These are phyloP conservation scores for Boeremia lycopersici DNA, from an alignment of 2,329 filamentous ascomycete species.

Conservation along the genomic window DNA sequence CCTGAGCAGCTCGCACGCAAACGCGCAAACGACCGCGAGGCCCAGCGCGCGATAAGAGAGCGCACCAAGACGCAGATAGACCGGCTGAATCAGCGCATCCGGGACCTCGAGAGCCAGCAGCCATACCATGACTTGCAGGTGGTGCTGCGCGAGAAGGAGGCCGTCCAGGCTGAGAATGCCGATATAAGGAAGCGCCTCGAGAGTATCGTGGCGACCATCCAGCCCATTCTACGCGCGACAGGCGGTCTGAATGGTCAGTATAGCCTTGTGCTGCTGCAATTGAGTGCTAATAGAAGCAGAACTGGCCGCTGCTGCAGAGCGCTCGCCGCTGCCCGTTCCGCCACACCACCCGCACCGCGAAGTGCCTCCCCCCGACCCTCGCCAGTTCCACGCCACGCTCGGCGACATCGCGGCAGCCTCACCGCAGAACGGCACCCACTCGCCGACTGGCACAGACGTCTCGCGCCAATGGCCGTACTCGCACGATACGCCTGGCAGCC, in stretches of 20 bases:
- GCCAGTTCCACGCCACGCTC: slow-evolving; percentile 30
- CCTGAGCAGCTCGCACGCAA: slow-evolving; percentile 89
- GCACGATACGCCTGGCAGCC: slow-evolving; percentile 39
- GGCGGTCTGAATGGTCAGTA: slow-evolving; percentile 53
- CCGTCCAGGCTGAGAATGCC: slow-evolving; percentile 77
- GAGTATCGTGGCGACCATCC: slow-evolving; percentile 67
- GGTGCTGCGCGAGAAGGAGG: slow-evolving; percentile 76
- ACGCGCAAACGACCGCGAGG: slow-evolving; percentile 87
- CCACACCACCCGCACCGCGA: slow-evolving; percentile 16
- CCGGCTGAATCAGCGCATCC: slow-evolving; percentile 71
- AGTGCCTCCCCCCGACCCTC: slow-evolving; percentile 24
- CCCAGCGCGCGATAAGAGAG: slow-evolving; percentile 82
- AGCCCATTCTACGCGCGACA: slow-evolving; percentile 59
- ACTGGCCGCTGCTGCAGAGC: slow-evolving; percentile 56
- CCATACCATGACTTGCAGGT: slow-evolving; percentile 84
- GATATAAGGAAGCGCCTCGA: slow-evolving; percentile 74
- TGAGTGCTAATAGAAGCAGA: slow-evolving; percentile 38
- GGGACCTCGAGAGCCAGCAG: slow-evolving; percentile 77
- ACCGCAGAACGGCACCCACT: slow-evolving; percentile 32
- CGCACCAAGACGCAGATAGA: slow-evolving; percentile 83
- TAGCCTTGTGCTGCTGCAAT: background rate
- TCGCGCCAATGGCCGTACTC: slow-evolving; percentile 42
- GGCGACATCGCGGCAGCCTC: slow-evolving; percentile 29
- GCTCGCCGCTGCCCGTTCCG: slow-evolving; percentile 50
- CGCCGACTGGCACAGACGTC: slow-evolving; percentile 32